Evolutionary conservation across 1,284 basidiomycete species (phyloP), one percentile per base, ranked within the genome.

Genomic region (Pseudozyma sp.): DNA sequence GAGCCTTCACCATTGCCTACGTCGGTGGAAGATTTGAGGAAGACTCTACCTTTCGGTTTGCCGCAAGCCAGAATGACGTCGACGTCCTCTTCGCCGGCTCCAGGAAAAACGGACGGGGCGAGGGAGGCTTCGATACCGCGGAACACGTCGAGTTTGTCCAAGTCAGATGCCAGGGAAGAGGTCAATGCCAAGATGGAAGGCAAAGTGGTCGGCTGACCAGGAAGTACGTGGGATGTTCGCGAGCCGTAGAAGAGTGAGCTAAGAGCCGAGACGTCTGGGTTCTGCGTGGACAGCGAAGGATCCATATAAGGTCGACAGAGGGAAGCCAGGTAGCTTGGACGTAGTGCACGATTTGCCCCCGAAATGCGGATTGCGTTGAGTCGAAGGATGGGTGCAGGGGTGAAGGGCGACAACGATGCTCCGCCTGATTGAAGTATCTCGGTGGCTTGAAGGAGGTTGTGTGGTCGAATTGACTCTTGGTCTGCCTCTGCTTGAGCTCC

Each of bases 1-100:
- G 88, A 93, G 9, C 94, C 96, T 85, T 98, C 96, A 55, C 92
- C 92, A 62, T 97, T 94, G 10, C 97, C 97, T 5, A 98, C 88
- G 82, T 98, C 95, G 1, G 96, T 98, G 1, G 92, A 90, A 0
- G 91, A 94, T 79, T 93, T 94, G 21, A 96, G 83, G 79, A 90
- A 95, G 77, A 92, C 90, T 36, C 93, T 87, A 1, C 93, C 91
- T 54, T 90, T 90, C 83, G 97, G 95, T 48, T 89, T 89, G 31
- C 67, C 60, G 12, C 93, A 89, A 43, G 88, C 88, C 80, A 97
- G 89, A 0, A 97, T 89, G 43, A 98, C 85, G 82, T 97, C 94
- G n/a, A 98, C 90, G 76, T 94, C 93, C 39, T 90, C 89, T 0
- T 87, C 85, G 19, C 87, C 85, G 0, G 92, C 90, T 5, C 90